Percentiles rank a stretch among this genome's conserved stretches.
phyloP scores from a whole-genome alignment of 371 early-diverging fungal genomes.

The Fennellomyces sp. region DNA sequence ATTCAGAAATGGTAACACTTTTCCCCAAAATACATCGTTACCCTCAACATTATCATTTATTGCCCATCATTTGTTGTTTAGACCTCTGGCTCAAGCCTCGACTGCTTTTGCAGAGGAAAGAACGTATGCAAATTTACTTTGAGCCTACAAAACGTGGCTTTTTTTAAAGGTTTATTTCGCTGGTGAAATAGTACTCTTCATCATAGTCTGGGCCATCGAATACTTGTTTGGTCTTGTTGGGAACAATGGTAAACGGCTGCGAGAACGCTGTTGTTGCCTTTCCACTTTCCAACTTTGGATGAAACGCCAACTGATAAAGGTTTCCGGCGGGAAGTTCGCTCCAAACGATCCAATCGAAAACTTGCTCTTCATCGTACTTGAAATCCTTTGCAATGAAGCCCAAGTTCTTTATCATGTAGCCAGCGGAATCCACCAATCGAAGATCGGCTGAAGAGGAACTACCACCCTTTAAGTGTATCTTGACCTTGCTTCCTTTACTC shows the following conservation, averaged over 20 bases:
- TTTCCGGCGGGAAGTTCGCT: constrained; percentile 15
- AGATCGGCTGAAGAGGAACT: constrained; percentile 1
- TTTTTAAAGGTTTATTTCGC: no score
- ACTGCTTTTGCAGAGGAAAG: no score
- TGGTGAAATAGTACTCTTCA: neutral
- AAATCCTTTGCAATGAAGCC: constrained; percentile 16
- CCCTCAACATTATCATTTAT: no score
- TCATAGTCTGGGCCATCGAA: neutral
- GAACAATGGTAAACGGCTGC: constrained; percentile 9
- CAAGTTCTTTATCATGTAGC: constrained; percentile 11
- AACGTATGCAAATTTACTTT: no score
- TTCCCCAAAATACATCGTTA: no score
- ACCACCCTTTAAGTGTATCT: constrained; percentile 9
- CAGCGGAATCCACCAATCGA: constrained; percentile 9
- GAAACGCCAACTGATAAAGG: constrained; percentile 15
- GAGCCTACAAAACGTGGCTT: no score
- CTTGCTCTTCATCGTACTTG: neutral
- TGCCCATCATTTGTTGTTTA: no score
- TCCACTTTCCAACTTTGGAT: constrained; percentile 10
- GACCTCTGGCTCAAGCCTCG: no score
- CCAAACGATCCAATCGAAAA: constrained; percentile 15
- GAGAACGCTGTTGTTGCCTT: constrained; percentile 22
- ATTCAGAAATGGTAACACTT: no score
- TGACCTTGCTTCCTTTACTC: constrained; percentile 7
- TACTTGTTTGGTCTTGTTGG: neutral